Percentiles rank a stretch among this genome's conserved stretches.
These are phyloP conservation scores for Agaricus sinodeliciosus DNA, from an alignment of 768 basidiomycete species.

Conservation along the genomic window DNA sequence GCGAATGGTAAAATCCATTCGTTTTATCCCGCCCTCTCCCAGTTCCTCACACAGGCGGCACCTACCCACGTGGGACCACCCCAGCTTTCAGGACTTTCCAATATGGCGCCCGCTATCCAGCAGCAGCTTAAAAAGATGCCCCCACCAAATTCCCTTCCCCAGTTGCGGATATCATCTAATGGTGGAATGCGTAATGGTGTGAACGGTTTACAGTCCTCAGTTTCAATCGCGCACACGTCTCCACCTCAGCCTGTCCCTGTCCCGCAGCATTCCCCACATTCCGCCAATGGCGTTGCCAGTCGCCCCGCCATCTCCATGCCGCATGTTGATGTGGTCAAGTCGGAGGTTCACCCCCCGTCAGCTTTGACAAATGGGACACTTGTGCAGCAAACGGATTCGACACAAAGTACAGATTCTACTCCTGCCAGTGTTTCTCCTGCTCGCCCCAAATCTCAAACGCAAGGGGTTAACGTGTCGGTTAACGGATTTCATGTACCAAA, in stretches of 20 bases:
- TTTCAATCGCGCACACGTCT: slow-evolving; percentile 20
- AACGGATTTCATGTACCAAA: slow-evolving; percentile 47
- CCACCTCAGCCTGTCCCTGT: slow-evolving; percentile 31
- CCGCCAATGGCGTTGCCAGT: slow-evolving; percentile 21
- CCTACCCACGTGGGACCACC: slow-evolving; percentile 9
- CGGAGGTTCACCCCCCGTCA: slow-evolving; percentile 25
- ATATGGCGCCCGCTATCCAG: slow-evolving; percentile 51
- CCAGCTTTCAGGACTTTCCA: slow-evolving; percentile 16
- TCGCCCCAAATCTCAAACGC: slow-evolving; percentile 42
- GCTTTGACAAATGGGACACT: slow-evolving; percentile 28
- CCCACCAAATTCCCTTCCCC: slow-evolving; percentile 44
- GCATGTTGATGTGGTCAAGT: slow-evolving; percentile 36
- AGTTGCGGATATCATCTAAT: slow-evolving; percentile 57
- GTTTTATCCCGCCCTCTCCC: slow-evolving; percentile 15
- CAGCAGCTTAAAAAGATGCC: slow-evolving; percentile 60
- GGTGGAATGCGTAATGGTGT: slow-evolving; percentile 42
- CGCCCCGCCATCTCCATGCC: slow-evolving; percentile 40
- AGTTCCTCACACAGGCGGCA: slow-evolving; percentile 9
- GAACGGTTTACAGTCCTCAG: slow-evolving; percentile 17
- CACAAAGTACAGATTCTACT: slow-evolving; percentile 15
- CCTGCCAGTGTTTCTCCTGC: slow-evolving; percentile 18
- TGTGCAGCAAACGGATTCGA: slow-evolving; percentile 19
- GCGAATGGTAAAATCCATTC: slow-evolving; percentile 22
- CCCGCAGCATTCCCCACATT: slow-evolving; percentile 29
- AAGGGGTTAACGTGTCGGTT: slow-evolving; percentile 25